Evolutionary conservation across 75 land plant genomes (phyloP), one percentile per base, ranked within the genome.

Genomic region (Ceratopteris richardii): DNA sequence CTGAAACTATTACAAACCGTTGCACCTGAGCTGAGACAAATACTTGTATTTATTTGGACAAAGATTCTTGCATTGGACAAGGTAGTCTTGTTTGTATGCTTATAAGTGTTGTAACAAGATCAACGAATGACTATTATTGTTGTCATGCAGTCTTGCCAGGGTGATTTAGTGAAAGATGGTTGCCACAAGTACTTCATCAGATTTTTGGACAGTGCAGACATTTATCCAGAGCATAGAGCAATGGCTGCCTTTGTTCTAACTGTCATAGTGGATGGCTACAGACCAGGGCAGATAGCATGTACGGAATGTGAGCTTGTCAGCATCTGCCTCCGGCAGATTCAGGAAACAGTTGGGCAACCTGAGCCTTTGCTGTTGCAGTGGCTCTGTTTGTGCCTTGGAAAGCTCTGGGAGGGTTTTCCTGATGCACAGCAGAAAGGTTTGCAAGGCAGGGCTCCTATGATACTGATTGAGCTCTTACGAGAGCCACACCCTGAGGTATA

Each of bases 171-270:
- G 25, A 89, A 93, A 77, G 98, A 93, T 83, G 80, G 76, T 0
- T 96, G 98, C 0, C 98, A 93, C 44, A 43, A 43, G 52, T 93
- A 93, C 71, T 93, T 93, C 57, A 93, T 93, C 64, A 80, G 68
- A 29, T 93, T 88, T 73, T 79, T 93, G 56, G 85, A 93, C 51
- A 80, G 85, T 40, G 39, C 71, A 27, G 83, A 85, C 41, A 51
- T 65, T 33, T 78, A 68, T 62, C 80, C 87, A 19, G 96, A 93
- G 44, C 95, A 92, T 51, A 84, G 85, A 16, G 98, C 98, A 31
- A 93, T 93, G 98, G 96, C 98, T 68, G 95, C 96, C 48, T 93
- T 93, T 79, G 87, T 93, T 21, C 70, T 93, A 55, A 84, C 98
- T 39, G 98, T 93, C 19, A 89, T 93, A 68, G 90, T 89, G 30